Percentiles rank a stretch among this genome's conserved stretches.
These are phyloP conservation scores for Pseudoturritis turrita DNA, from an alignment of 345 rosid genomes.

Conservation along the genomic window DNA sequence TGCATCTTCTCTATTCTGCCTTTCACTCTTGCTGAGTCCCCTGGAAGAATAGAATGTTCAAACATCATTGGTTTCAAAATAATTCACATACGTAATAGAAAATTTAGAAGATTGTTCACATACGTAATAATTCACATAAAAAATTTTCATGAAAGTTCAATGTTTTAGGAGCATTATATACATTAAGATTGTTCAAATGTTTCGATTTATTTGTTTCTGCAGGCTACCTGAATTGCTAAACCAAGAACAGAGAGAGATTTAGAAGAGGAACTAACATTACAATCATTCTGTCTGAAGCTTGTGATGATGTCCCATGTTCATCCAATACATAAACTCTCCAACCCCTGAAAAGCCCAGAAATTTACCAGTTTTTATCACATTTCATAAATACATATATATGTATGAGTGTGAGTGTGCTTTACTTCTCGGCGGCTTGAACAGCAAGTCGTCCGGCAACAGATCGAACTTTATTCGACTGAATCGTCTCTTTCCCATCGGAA, in stretches of 20 bases:
- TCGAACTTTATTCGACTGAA: slow-evolving; percentile 80
- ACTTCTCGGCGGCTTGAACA: slow-evolving; percentile 76
- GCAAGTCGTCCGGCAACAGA: slow-evolving; percentile 81
- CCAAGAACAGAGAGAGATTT: background rate
- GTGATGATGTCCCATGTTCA: slow-evolving; percentile 80
- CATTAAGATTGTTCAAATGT: background rate
- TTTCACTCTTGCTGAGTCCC: slow-evolving; percentile 57
- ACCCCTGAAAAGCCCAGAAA: slow-evolving; percentile 45
- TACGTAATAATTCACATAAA: too few species aligned
- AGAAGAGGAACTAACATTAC: slow-evolving; percentile 42
- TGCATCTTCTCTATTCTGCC: slow-evolving; percentile 61
- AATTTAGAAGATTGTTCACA: too few species aligned
- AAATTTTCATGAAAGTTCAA: background rate
- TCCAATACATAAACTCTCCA: slow-evolving; percentile 87
- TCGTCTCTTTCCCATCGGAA: slow-evolving; percentile 69
- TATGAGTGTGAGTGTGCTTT: background rate
- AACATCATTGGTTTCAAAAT: background rate
- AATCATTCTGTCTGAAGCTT: slow-evolving; percentile 67
- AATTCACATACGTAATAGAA: background rate
- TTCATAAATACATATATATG: background rate
- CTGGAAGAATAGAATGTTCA: slow-evolving; percentile 37
- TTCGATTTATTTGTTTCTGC: background rate
- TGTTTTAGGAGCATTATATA: background rate
- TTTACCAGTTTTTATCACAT: background rate
- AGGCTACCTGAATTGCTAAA: background rate